phyloP scores from a whole-genome alignment of 2,329 filamentous ascomycete species.

The Leptographium radiaticola region DNA sequence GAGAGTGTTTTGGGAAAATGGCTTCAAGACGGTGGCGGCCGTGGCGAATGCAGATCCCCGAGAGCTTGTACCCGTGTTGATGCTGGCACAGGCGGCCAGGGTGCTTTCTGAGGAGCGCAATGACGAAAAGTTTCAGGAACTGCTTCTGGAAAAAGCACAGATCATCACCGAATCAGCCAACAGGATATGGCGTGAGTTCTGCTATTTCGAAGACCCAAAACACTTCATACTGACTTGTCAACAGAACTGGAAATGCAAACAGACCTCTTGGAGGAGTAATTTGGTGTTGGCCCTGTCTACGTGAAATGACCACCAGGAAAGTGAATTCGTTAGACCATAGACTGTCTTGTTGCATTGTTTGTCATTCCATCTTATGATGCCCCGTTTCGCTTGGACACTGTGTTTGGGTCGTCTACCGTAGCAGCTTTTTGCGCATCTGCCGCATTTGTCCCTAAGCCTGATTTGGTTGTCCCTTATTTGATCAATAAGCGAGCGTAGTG shows the following conservation, averaged over 20 bases:
- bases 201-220: background rate
- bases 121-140: slow-evolving; percentile 47
- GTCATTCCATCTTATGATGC: no score
- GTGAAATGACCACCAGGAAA: no score
- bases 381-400: no score
- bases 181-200: slow-evolving; percentile 49
- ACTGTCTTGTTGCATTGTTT: no score
- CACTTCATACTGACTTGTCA: background rate
- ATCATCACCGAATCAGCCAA: slow-evolving; percentile 57
- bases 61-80: slow-evolving; percentile 57
- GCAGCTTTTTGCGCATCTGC: no score
- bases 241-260: slow-evolving; percentile 13
- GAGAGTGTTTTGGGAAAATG: slow-evolving; percentile 62
- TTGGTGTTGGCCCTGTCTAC: no score
- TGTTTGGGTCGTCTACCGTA: no score
- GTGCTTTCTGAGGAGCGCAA: slow-evolving; percentile 40
- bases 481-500: no score
- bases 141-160: slow-evolving; percentile 44
- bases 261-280: slow-evolving; percentile 10
- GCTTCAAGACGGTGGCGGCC: slow-evolving; percentile 53
- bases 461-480: no score
- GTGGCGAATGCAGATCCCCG: slow-evolving; percentile 56
- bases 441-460: no score
- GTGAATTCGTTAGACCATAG: no score
- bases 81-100: slow-evolving; percentile 59